Evolutionary conservation across 192 early-diverging fungal genomes (phyloP).

Genomic region (Backusella morwellensis): DNA sequence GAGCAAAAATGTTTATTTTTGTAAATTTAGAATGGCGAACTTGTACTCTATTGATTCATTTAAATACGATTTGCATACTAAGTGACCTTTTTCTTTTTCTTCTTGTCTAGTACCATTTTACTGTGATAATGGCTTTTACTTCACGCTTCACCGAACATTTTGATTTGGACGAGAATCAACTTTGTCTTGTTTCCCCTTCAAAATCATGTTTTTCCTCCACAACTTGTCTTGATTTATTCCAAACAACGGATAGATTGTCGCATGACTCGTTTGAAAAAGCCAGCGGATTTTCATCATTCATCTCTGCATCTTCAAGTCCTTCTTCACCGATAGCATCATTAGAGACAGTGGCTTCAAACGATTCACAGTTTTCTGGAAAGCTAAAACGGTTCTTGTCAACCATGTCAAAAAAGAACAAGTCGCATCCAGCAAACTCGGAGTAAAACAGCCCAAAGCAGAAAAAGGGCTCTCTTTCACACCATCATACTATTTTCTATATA

Average conservation of each 20-base stretch:
- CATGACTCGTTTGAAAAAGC: background rate
- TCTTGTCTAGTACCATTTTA: background rate
- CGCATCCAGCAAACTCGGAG: background rate
- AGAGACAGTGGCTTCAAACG: background rate
- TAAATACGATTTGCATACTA: too few relatives aligned
- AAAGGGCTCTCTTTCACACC: too few relatives aligned
- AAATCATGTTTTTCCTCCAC: background rate
- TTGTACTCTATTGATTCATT: too few relatives aligned
- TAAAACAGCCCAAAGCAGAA: background rate
- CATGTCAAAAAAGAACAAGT: background rate
- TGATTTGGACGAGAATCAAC: conserved; percentile 1
- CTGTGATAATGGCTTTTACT: background rate
- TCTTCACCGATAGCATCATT: background rate
- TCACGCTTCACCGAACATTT: conserved; percentile 27
- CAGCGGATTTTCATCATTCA: background rate
- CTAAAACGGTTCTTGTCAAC: background rate
- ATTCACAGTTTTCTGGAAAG: background rate
- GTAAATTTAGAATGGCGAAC: too few relatives aligned
- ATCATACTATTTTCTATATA: too few relatives aligned
- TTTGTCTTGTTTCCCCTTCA: background rate
- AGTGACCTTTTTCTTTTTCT: background rate
- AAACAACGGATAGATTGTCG: background rate
- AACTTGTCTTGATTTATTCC: background rate
- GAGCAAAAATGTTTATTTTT: too few relatives aligned
- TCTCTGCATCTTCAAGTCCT: background rate